Conservation (phyloP, 139 green algal genomes). For the Prasinococcaceae sp. region DNA sequence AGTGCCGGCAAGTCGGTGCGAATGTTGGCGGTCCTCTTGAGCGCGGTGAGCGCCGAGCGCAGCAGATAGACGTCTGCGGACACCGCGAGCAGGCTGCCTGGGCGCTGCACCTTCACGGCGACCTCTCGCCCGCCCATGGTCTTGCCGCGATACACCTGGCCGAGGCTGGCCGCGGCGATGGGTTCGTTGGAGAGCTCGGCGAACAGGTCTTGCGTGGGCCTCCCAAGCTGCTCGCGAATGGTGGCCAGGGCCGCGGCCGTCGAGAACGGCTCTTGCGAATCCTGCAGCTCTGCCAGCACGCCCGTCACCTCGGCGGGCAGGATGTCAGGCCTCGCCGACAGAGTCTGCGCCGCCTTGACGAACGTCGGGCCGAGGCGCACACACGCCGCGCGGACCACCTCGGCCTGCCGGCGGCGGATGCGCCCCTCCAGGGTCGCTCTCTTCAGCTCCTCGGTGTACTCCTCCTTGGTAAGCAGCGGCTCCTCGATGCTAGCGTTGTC, state of each 20-base stretch:
- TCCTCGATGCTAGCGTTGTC: too few species aligned
- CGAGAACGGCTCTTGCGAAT: conserved; percentile 25
- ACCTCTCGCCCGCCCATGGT: conserved; percentile 35
- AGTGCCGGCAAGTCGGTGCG: conserved; percentile 79
- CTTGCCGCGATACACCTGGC: conserved; percentile 42
- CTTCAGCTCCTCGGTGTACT: too few species aligned
- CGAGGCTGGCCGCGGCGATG: conserved; percentile 72
- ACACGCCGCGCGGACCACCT: too few species aligned
- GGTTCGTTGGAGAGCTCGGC: conserved; percentile 50
- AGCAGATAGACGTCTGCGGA: conserved; percentile 53
- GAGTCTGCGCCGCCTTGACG: conserved; percentile 19
- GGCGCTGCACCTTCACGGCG: conserved; percentile 82
- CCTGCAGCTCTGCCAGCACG: conserved; percentile 20
- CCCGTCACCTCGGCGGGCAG: conserved; percentile 5
- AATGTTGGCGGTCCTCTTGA: conserved; percentile 54
- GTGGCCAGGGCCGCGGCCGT: conserved; percentile 18
- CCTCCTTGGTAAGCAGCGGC: too few species aligned
- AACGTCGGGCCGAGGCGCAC: conserved; percentile 15
- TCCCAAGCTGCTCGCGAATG: conserved; percentile 53
- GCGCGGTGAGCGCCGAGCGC: conserved; percentile 57
- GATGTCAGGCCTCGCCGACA: conserved; percentile 12
- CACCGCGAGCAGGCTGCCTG: conserved; percentile 65
- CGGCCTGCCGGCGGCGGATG: too few species aligned
- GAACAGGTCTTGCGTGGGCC: conserved; percentile 56
- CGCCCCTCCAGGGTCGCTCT: too few species aligned